Conservation (phyloP, 2,329 filamentous ascomycete genomes). For the Penicillium brevicompactum region DNA sequence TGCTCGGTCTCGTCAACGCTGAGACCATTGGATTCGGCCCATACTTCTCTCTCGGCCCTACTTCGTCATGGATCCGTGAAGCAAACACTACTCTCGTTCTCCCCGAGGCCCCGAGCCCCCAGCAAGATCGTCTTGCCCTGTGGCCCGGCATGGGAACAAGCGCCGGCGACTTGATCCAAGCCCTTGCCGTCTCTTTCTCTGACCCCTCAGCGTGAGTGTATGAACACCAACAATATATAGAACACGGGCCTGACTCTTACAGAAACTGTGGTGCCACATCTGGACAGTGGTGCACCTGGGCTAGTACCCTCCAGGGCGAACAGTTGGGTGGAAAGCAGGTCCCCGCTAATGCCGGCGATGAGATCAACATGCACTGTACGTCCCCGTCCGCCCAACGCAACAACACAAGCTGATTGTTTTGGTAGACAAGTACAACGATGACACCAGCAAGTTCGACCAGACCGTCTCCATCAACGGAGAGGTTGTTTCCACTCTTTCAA, state of each 20-base stretch:
- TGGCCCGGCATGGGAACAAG: constrained; percentile 40
- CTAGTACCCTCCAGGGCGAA: constrained; percentile 32
- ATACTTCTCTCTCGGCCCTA: constrained; percentile 34
- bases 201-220: constrained; percentile 28
- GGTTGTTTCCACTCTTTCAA: constrained; percentile 32
- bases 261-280: constrained; percentile 32
- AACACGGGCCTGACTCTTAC: background rate
- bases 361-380: constrained; percentile 32
- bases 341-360: constrained; percentile 27
- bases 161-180: constrained; percentile 35
- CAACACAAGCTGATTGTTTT: background rate
- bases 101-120: constrained; percentile 27
- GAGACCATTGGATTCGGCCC: constrained; percentile 32
- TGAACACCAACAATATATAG: background rate
- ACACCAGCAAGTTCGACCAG: constrained; percentile 33
- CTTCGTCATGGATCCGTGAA: constrained; percentile 34
- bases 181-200: constrained; percentile 32
- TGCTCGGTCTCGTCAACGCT: constrained; percentile 15
- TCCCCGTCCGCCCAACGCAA: background rate
- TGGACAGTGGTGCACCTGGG: constrained; percentile 38
- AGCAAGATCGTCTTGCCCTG: constrained; percentile 32
- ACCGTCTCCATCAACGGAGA: constrained; percentile 32
- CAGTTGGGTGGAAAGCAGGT: constrained; percentile 33
- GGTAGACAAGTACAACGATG: constrained; percentile 34
- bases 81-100: constrained; percentile 34